A percentile compares a stretch with the other conserved stretches of the same genome.
These are phyloP conservation scores for Penicillium sp. DNA, from an alignment of 2,329 filamentous ascomycete genomes.

Conservation along the genomic window DNA sequence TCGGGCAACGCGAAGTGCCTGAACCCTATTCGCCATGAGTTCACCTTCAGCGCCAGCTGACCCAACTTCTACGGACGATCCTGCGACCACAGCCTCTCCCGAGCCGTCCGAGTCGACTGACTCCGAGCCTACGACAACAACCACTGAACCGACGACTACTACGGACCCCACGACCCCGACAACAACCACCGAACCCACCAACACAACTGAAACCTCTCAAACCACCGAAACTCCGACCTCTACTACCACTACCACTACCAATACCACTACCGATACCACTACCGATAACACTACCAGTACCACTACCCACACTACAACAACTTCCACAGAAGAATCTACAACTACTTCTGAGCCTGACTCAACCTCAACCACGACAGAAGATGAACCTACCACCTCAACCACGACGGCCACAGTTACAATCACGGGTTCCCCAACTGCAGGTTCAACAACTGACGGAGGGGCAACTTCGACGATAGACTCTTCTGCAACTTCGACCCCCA, in stretches of 20 bases:
- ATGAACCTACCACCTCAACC: constrained; percentile 17
- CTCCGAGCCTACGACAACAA: constrained; percentile 25
- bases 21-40: neutral
- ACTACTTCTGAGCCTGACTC: constrained; percentile 8
- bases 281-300: constrained; percentile 25
- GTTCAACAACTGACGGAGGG: constrained; percentile 24
- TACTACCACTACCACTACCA: constrained; percentile 25
- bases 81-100: neutral
- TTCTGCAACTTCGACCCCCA: constrained; percentile 31
- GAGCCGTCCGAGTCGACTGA: neutral
- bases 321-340: constrained; percentile 9
- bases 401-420: constrained; percentile 22
- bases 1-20: neutral
- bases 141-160: constrained; percentile 14
- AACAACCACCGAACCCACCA: neutral
- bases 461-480: constrained; percentile 33
- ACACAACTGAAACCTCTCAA: neutral
- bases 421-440: constrained; percentile 20
- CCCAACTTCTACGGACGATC: constrained; percentile 1
- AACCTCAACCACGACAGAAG: constrained; percentile 19
- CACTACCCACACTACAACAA: constrained; percentile 18
- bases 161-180: constrained; percentile 21
- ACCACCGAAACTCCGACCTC: neutral
- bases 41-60: neutral
- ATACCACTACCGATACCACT: constrained; percentile 26